phyloP scores from a whole-genome alignment of 805 yeast genomes.

The Kazachstania viticola region DNA sequence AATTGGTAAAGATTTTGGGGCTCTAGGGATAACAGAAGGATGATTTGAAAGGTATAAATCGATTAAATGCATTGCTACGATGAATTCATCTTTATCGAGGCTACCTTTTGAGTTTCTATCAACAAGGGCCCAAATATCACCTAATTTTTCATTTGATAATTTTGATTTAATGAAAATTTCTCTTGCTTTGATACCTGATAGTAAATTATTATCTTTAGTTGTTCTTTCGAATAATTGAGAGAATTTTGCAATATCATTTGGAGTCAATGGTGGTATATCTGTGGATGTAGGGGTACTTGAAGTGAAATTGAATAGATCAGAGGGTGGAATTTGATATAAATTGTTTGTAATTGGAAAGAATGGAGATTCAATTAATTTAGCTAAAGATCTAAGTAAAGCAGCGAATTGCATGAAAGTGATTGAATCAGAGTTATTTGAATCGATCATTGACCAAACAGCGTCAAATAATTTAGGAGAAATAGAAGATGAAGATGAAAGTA shows the following conservation, averaged over 20 bases:
- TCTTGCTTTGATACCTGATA: constrained; percentile 69
- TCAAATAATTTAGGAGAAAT: constrained; percentile 63
- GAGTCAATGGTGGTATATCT: constrained; percentile 35
- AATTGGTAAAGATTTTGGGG: constrained; percentile 40
- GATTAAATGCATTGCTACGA: constrained; percentile 89
- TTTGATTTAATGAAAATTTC: constrained; percentile 82
- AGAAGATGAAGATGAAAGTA: too few species aligned
- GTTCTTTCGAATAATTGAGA: constrained; percentile 63
- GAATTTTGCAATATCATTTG: constrained; percentile 50
- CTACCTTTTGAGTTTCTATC: constrained; percentile 67
- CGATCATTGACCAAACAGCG: constrained; percentile 88
- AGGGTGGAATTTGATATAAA: constrained; percentile 18
- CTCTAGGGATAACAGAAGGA: constrained; percentile 46
- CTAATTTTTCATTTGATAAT: constrained; percentile 62
- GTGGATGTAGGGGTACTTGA: constrained; percentile 20
- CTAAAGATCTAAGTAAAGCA: constrained; percentile 78
- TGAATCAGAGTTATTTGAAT: constrained; percentile 70
- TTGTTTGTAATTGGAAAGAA: constrained; percentile 36
- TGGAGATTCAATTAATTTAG: constrained; percentile 66
- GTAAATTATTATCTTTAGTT: constrained; percentile 15
- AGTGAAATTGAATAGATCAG: constrained; percentile 16
- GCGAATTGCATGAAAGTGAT: constrained; percentile 72
- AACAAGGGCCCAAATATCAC: constrained; percentile 79
- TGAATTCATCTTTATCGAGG: constrained; percentile 62
- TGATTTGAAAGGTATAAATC: constrained; percentile 53